A percentile compares a stretch with the other conserved stretches of the same genome.
These are phyloP conservation scores for Rhexocercosporidium sp. DNA, from an alignment of 2,329 filamentous ascomycete species.

Conservation along the genomic window DNA sequence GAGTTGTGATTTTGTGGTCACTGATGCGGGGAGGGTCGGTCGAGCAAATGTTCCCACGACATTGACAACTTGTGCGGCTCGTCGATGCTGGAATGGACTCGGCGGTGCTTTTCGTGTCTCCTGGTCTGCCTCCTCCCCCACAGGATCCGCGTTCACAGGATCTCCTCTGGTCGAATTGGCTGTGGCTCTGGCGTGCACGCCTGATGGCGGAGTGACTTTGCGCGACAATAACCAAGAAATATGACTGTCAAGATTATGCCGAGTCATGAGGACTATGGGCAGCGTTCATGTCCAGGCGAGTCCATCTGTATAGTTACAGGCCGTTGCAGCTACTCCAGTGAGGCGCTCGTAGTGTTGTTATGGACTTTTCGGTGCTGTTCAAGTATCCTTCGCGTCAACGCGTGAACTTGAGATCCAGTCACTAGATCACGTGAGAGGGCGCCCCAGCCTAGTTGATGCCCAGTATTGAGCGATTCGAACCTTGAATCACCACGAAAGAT, in stretches of 20 bases:
- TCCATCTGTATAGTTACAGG: slow-evolving; percentile 36
- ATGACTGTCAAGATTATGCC: slow-evolving; percentile 43
- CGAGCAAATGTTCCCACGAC: slow-evolving; percentile 33
- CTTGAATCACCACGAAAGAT: not conserved
- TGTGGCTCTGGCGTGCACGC: slow-evolving; percentile 20
- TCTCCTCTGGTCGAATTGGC: slow-evolving; percentile 18
- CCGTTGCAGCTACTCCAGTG: slow-evolving; percentile 3
- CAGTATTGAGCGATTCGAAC: not conserved
- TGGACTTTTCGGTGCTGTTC: slow-evolving; percentile 5
- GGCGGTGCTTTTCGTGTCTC: slow-evolving; percentile 15
- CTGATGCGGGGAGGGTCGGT: slow-evolving; percentile 32
- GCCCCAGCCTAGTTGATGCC: no score
- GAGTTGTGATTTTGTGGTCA: slow-evolving; percentile 25
- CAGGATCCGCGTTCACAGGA: not conserved
- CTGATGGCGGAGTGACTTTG: slow-evolving; percentile 35
- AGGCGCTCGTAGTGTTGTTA: slow-evolving; percentile 14
- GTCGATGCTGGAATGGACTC: slow-evolving; percentile 24
- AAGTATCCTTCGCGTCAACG: slow-evolving; percentile 14
- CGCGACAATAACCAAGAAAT: slow-evolving; percentile 43
- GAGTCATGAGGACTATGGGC: slow-evolving; percentile 42
- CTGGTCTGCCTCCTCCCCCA: slow-evolving; percentile 25
- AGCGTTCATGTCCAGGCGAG: slow-evolving; percentile 22
- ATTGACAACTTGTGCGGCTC: slow-evolving; percentile 29
- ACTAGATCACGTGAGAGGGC: no score
- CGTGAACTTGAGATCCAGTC: no score